Conservation (phyloP, 768 basidiomycete genomes). For the Coprinellus aureogranulatus region DNA sequence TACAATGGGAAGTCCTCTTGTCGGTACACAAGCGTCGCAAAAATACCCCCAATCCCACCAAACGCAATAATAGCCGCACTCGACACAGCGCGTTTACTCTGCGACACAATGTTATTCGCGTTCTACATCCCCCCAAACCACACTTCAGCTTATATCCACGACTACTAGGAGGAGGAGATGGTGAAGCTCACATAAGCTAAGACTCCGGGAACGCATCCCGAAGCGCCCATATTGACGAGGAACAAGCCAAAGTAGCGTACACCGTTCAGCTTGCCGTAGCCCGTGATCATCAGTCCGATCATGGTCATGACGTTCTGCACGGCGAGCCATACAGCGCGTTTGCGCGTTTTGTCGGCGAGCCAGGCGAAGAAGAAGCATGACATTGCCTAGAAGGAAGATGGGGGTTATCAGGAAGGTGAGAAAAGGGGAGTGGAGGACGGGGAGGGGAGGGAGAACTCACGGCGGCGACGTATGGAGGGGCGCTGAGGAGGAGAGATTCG, state of each 20-base stretch:
- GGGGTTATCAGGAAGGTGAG: not conserved
- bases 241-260: constrained; percentile 37
- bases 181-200: constrained; percentile 38
- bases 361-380: constrained; percentile 36
- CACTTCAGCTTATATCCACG: too few species aligned
- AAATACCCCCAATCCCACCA: constrained; percentile 39
- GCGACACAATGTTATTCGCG: constrained; percentile 34
- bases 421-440: too few species aligned
- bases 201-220: constrained; percentile 34
- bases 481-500: constrained; percentile 30
- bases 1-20: constrained; percentile 30
- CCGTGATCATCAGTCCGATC: constrained; percentile 31
- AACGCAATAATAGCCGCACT: constrained; percentile 34
- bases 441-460: constrained; percentile 13
- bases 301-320: constrained; percentile 31
- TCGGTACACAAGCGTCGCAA: constrained; percentile 36
- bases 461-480: constrained; percentile 34
- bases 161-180: too few species aligned
- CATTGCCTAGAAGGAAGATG: constrained; percentile 25
- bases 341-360: constrained; percentile 33
- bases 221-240: constrained; percentile 32
- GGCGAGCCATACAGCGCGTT: constrained; percentile 32
- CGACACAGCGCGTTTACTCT: constrained; percentile 39
- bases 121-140: constrained; percentile 20
- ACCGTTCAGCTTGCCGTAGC: constrained; percentile 25